Base-by-base conservation (phyloP, 805 yeast species). In the Zygosaccharomyces lentus region DNA sequence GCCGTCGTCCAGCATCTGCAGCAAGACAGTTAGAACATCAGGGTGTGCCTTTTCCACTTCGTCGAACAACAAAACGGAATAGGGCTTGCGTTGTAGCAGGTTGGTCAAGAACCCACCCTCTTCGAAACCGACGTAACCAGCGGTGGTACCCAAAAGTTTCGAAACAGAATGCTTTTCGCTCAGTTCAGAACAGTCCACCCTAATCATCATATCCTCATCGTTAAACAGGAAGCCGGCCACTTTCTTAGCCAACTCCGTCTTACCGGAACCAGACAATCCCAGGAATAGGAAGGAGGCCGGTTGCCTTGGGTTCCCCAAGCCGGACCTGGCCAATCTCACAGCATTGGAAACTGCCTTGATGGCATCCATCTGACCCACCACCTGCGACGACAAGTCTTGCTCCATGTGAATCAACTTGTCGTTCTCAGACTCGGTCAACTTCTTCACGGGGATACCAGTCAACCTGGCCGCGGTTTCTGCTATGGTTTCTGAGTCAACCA, bases 41-140 rank as follows among this genome's bases (percentile, higher is more conserved):
- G 99, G 99, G 6, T 96, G 96, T 13, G 99, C 99, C 69, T 93
- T 93, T 65, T 93, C 99, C 46, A 93, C 96, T 71, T 93, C 99
- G 69, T 93, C 99, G 62, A 93, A 93, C 51, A 93, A 74, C 34
- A 93, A 76, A n/a, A 93, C 99, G 5, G 97, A 87, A 70, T 93
- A 93, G 46, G 99, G 99, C 51, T 84, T 83, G 61, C 96, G 79
- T 50, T 87, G 77, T 46, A 93, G 75, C 54, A 93, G 96, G 59
- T 93, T 95, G 5, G 99, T 93, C 55, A 93, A 76, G 57, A 91
- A 78, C 54, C 99, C 99, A 66, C 99, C 99, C 67, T 93, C 96
- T 65, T 90, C 97, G 66, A 86, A 95, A 32, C 99, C 99, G 57
- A 93, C 85, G 58, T 86, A 85, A 59, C 99, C 99, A 1, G 98